Percentiles rank a stretch among this genome's conserved stretches.
These are phyloP conservation scores for Ascomycota sp. DNA, from an alignment of 2,329 filamentous ascomycete genomes.

Conservation along the genomic window DNA sequence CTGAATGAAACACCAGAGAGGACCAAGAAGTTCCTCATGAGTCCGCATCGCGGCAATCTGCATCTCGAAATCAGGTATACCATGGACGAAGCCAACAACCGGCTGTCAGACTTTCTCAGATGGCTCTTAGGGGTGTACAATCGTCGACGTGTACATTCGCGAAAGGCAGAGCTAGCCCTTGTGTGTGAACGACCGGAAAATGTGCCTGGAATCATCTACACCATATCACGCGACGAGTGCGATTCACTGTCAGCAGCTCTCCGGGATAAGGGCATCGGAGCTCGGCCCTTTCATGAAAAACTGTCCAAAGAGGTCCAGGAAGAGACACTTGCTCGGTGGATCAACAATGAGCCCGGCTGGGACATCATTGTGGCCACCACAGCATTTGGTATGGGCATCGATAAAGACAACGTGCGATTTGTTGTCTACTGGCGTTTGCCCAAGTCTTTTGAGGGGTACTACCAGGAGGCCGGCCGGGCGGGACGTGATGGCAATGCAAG, in stretches of 20 bases:
- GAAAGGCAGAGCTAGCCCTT: too few relatives aligned
- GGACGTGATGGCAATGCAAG: conserved; percentile 78
- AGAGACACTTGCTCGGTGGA: too few relatives aligned
- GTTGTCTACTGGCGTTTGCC: conserved; percentile 86
- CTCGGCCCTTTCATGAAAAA: conserved; percentile 70
- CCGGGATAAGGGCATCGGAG: conserved; percentile 42
- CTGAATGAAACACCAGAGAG: too few relatives aligned
- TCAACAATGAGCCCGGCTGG: conserved; percentile 49
- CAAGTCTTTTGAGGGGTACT: conserved; percentile 93
- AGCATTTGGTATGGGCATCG: conserved; percentile 99
- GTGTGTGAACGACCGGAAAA: too few relatives aligned
- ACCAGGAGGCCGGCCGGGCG: conserved; percentile 91
- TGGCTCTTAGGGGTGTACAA: conserved; percentile 96
- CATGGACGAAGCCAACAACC: conserved; percentile 61
- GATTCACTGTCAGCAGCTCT: conserved; percentile 62
- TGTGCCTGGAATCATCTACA: conserved; percentile 84
- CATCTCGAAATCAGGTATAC: conserved; percentile 86
- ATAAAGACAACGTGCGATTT: conserved; percentile 90
- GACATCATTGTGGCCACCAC: conserved; percentile 97
- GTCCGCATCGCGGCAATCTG: too few relatives aligned
- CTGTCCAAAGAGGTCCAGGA: conserved; percentile 46
- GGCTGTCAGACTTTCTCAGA: conserved; percentile 65
- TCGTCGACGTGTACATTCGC: too few relatives aligned
- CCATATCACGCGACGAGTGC: conserved; percentile 64
- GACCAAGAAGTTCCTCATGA: too few relatives aligned